A percentile compares a stretch with the other conserved stretches of the same genome.
Conservation (phyloP, 163 green algal species). For the Coccomyxa subellipsoidea region DNA sequence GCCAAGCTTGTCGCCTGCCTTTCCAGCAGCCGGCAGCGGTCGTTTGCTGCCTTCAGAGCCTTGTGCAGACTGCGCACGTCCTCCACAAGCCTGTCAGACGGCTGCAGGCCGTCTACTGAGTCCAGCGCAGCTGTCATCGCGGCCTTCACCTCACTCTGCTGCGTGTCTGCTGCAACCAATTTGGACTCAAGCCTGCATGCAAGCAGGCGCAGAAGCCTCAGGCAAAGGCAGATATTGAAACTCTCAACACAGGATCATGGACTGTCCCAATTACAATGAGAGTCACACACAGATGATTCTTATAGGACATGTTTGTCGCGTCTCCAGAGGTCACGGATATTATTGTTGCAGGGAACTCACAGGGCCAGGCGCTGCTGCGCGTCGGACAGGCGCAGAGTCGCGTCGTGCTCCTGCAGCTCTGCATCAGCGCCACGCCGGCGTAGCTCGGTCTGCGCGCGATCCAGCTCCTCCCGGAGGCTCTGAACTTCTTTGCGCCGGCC, state of each 20-base stretch:
- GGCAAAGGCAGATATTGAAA: too few species aligned
- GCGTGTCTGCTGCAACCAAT: neutral
- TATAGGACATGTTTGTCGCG: neutral
- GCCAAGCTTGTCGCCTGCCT: neutral
- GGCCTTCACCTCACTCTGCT: neutral
- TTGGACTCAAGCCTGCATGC: slow-evolving; percentile 12
- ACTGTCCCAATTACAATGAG: too few species aligned
- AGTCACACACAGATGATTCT: neutral
- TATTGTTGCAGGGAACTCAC: too few species aligned
- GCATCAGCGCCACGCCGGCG: neutral
- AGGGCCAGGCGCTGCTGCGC: neutral
- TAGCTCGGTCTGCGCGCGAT: neutral
- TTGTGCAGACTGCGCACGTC: neutral
- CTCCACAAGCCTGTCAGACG: neutral
- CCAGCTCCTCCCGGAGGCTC: neutral
- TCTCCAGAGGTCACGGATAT: neutral
- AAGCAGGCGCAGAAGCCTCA: neutral
- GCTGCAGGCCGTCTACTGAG: neutral
- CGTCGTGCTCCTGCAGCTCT: slow-evolving; percentile 4
- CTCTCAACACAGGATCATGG: too few species aligned
- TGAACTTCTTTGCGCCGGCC: neutral
- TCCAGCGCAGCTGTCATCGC: neutral
- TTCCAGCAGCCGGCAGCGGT: neutral
- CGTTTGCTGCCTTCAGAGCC: neutral
- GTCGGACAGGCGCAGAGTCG: slow-evolving; percentile 12